A percentile compares a stretch with the other conserved stretches of the same genome.
These are phyloP conservation scores for Eryngium alpinum DNA, from an alignment of 140 eudicot genomes.

Conservation along the genomic window DNA sequence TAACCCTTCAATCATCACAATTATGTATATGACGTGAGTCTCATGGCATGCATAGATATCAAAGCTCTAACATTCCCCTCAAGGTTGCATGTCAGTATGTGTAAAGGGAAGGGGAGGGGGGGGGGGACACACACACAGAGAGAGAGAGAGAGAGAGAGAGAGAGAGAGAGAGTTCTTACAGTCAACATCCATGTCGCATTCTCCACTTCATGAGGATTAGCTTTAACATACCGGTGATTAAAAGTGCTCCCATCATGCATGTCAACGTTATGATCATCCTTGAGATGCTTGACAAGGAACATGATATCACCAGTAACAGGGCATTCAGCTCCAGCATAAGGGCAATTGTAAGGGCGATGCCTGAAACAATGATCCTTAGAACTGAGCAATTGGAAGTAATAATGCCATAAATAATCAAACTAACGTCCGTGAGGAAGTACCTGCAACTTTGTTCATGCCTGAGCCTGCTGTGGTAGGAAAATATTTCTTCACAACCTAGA, in stretches of 20 bases:
- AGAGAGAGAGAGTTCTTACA: constrained; percentile 2
- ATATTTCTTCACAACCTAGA: constrained; percentile 11
- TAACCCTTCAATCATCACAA: not conserved
- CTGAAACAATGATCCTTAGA: not conserved
- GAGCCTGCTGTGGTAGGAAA: constrained; percentile 8
- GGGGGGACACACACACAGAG: no score
- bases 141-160: not conserved
- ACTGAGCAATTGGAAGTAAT: not conserved
- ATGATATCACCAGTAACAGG: constrained; percentile 9
- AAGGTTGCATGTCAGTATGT: not conserved
- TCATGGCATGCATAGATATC: constrained; percentile 3
- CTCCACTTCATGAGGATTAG: constrained; percentile 14
- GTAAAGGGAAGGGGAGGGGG: no score
- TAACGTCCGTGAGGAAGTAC: not conserved
- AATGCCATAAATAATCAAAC: not conserved
- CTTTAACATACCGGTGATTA: constrained; percentile 14
- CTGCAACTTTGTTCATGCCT: constrained; percentile 17
- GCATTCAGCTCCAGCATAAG: constrained; percentile 19
- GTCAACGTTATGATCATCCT: constrained; percentile 12
- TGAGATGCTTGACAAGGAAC: constrained; percentile 15
- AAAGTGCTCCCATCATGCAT: constrained; percentile 19
- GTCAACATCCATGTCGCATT: constrained; percentile 17
- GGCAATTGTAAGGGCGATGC: constrained; percentile 9
- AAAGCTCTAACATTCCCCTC: not conserved
- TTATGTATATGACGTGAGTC: not conserved